These are phyloP conservation scores for Aphanomyces stellatus DNA, from an alignment of 352 stramenopile genomes.

Conservation along the genomic window DNA sequence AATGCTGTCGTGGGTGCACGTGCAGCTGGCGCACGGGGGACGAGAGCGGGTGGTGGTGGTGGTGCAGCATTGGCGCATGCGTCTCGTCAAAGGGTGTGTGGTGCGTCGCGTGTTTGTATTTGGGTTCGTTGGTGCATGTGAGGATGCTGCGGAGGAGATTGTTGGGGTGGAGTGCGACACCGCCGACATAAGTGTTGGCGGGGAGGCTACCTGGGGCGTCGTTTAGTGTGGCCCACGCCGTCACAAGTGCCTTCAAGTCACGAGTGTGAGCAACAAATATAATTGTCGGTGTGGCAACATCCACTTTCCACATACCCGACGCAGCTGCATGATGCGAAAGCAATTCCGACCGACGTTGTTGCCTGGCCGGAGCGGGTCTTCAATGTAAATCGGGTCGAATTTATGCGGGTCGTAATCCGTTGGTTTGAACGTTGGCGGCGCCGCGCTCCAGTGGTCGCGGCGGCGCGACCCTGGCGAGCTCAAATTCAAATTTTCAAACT, in stretches of 20 bases:
- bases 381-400: constrained; percentile 93
- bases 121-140: constrained; percentile 4
- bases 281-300: too few species aligned
- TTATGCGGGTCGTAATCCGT: constrained; percentile 71
- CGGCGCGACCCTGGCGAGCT: constrained; percentile 2
- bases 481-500: constrained; percentile 18
- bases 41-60: constrained; percentile 22
- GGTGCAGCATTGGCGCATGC: background rate
- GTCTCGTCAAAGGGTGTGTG: background rate
- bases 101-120: constrained; percentile 1
- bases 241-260: constrained; percentile 36
- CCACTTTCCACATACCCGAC: constrained; percentile 24
- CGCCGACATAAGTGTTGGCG: constrained; percentile 37
- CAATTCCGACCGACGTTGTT: constrained; percentile 96
- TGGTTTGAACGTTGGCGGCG: background rate
- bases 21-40: constrained; percentile 14
- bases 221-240: constrained; percentile 62
- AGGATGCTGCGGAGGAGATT: constrained; percentile 73
- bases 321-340: constrained; percentile 91
- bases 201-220: constrained; percentile 31
- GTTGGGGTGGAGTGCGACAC: constrained; percentile 62
- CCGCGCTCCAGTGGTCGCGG: background rate
- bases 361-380: constrained; percentile 88
- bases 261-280: too few species aligned
- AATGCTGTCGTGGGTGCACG: background rate